Percentiles rank a stretch among this genome's conserved stretches.
Evolutionary conservation across 352 stramenopile species (phyloP).

Genomic region (Globisporangium polare): DNA sequence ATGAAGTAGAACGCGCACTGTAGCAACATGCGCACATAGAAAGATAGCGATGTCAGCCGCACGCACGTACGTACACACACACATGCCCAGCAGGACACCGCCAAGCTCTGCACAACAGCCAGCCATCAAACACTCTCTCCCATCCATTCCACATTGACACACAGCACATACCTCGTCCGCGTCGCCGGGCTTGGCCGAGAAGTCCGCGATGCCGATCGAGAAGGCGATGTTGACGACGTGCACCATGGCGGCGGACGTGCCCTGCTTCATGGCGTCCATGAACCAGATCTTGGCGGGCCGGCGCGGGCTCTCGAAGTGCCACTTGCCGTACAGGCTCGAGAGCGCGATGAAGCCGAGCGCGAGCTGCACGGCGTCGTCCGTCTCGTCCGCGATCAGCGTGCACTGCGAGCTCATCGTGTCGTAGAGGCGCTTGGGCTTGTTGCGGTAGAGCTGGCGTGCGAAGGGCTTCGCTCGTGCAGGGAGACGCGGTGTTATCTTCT

Average conservation of each 20-base stretch:
- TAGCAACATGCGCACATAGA: not conserved
- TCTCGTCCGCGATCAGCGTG: conserved; percentile 67
- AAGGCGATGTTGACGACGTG: conserved; percentile 80
- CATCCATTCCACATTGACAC: not conserved
- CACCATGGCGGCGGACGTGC: conserved; percentile 70
- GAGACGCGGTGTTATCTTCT: not conserved
- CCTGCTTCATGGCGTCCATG: conserved; percentile 83
- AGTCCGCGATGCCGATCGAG: conserved; percentile 67
- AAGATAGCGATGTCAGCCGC: not conserved
- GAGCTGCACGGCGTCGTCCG: conserved; percentile 73
- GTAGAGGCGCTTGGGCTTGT: too few species aligned
- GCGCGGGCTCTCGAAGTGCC: conserved; percentile 64
- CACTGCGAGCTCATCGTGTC: conserved; percentile 34
- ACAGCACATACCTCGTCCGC: conserved; percentile 49
- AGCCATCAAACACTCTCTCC: not conserved
- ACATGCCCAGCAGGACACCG: too few species aligned
- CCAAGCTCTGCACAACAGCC: not conserved
- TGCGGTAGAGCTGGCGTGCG: too few species aligned
- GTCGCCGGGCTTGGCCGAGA: conserved; percentile 39
- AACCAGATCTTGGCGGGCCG: conserved; percentile 71
- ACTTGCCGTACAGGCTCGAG: conserved; percentile 75
- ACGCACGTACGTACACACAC: not conserved
- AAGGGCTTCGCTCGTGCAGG: not conserved
- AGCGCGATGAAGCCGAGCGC: conserved; percentile 71
- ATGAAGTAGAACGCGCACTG: conserved; percentile 87